Evolutionary conservation across 176 grass and related monocot genomes (phyloP).

Genomic region (Neostapfia colusana): DNA sequence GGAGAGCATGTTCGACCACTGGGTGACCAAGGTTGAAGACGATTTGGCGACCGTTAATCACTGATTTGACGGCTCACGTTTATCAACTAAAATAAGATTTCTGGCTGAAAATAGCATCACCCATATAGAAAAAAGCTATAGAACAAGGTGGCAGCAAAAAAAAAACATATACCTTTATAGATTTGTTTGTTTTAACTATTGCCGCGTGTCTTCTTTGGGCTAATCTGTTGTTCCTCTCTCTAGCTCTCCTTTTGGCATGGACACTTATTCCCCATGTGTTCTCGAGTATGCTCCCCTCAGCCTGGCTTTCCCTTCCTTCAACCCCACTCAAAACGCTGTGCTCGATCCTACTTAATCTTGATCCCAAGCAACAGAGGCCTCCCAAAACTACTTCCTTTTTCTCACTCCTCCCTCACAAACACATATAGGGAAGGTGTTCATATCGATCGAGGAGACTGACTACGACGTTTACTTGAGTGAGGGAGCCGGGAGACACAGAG

Average conservation of each 20-base stretch:
- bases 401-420: slow-evolving; percentile 13
- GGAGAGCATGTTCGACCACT: too few relatives aligned
- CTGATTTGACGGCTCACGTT: too few relatives aligned
- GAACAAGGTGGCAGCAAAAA: slow-evolving; percentile 45
- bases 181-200: slow-evolving; percentile 48
- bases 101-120: too few relatives aligned
- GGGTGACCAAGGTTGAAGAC: too few relatives aligned
- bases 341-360: slow-evolving; percentile 34
- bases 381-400: neutral
- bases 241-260: slow-evolving; percentile 43
- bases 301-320: slow-evolving; percentile 77
- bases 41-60: too few relatives aligned
- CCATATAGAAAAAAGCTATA: slow-evolving; percentile 49
- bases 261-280: slow-evolving; percentile 56
- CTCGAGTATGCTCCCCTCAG: slow-evolving; percentile 55
- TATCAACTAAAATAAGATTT: too few relatives aligned
- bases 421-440: slow-evolving; percentile 11
- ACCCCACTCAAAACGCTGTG: slow-evolving; percentile 73
- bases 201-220: slow-evolving; percentile 30
- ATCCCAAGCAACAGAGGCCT: slow-evolving; percentile 23
- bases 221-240: slow-evolving; percentile 44
- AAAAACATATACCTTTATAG: slow-evolving; percentile 44
- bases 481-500: neutral
- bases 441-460: neutral
- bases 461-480: neutral